These are phyloP conservation scores for Fermentozyma sake DNA, from an alignment of 1,139 yeast species.

Conservation along the genomic window DNA sequence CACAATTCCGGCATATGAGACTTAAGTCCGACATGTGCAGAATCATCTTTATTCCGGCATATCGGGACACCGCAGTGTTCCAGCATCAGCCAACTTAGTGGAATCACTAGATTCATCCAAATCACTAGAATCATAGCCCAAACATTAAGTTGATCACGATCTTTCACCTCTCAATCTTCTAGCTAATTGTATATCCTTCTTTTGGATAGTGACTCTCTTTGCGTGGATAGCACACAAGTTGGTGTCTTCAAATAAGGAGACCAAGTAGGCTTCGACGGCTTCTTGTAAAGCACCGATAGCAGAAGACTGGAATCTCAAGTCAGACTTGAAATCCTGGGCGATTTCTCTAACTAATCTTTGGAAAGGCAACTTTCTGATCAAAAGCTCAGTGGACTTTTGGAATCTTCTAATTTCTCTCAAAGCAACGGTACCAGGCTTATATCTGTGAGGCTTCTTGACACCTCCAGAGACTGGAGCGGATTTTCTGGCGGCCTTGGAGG, in stretches of 20 bases:
- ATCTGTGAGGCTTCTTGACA: conserved; percentile 53
- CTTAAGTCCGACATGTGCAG: no score
- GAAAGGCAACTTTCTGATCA: conserved; percentile 50
- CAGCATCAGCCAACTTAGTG: no score
- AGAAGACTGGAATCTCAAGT: conserved; percentile 48
- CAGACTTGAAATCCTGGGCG: conserved; percentile 48
- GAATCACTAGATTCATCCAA: no score
- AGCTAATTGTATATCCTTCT: conserved; percentile 52
- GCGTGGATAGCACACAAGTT: conserved; percentile 54
- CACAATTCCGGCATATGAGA: no score
- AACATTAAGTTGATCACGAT: conserved; percentile 21
- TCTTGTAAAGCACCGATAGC: conserved; percentile 53
- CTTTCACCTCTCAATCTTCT: conserved; percentile 54
- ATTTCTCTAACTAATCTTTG: conserved; percentile 49
- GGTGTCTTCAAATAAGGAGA: conserved; percentile 48
- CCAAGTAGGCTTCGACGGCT: conserved; percentile 51
- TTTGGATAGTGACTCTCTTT: conserved; percentile 50
- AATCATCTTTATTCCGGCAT: no score
- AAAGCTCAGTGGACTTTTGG: conserved; percentile 48
- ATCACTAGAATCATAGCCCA: no score
- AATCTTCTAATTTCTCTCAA: conserved; percentile 54
- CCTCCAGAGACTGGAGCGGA: conserved; percentile 51
- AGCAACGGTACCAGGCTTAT: conserved; percentile 54
- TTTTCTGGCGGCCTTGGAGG: conserved; percentile 51
- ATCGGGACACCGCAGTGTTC: no score